Base-by-base conservation (phyloP, 176 grass and related monocot species). In the Microstegium vimineum region DNA sequence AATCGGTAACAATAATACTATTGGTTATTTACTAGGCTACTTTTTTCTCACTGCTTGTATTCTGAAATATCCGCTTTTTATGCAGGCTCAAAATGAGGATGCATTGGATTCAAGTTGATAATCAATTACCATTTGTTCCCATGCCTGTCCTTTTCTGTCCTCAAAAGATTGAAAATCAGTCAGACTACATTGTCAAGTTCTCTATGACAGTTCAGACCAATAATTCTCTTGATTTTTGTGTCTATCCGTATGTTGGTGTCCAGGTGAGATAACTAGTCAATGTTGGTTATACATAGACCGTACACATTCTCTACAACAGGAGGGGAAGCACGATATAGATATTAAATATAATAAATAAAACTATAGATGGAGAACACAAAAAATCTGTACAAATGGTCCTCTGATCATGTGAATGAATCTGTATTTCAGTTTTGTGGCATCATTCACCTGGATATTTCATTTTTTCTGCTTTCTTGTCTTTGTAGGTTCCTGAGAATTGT, bases 71-170 rank as follows among this genome's bases (percentile, higher is more conserved):
- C 42, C 3, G 88, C 56, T 80, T 41, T 70, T 80, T 31, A 90
- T 86, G 57, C 80, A 98, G 95, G 78, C 87, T 94, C 14, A 95
- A 95, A 81, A 74, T 94, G 77, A 87, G 69, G 42, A 95, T 98
- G 92, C 86, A 87, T 59, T 92, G 91, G 88, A 89, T 95, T 84
- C 95, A 98, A 90, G 73, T 91, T 32, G 92, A 98, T 79, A 98
- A 98, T 75, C 95, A 95, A 76, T 86, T 98, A 33, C 90, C 95
- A 62, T 98, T 98, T 76, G 92, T 87, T 78, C 93, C 89, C 22
- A 95, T 98, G 95, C 95, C 95, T 87, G 95, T 98, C 47, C 84
- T 98, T 2, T 95, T 98, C 81, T 87, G 90, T 76, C 89, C 93
- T 76, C 90, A 93, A 62, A 94, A 81, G 76, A 51, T 79, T 22